A percentile compares a stretch with the other conserved stretches of the same genome.
phyloP scores from a whole-genome alignment of 2,329 filamentous ascomycete species.

The Hypomyces rosellus region DNA sequence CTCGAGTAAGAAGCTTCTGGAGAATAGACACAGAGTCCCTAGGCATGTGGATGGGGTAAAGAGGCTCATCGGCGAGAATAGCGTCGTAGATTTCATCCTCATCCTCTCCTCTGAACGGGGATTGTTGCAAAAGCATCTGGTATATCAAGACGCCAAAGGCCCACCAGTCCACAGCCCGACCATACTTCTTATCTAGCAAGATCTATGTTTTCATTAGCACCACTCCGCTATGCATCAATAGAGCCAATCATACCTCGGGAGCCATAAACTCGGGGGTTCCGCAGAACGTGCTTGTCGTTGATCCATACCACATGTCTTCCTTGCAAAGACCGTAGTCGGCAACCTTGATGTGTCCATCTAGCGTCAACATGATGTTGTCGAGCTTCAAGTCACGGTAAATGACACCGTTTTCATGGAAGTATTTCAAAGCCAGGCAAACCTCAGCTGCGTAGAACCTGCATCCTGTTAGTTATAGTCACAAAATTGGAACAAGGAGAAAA shows the following conservation, averaged over 20 bases:
- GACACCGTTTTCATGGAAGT: conserved; percentile 98
- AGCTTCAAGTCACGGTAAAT: conserved; percentile 98
- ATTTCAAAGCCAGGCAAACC: conserved; percentile 94
- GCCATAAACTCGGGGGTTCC: conserved; percentile 99
- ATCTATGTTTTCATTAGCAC: conserved; percentile 50
- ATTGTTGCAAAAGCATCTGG: conserved; percentile 98
- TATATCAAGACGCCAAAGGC: conserved; percentile 98
- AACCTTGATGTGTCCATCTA: conserved; percentile 98
- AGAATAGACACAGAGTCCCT: conserved; percentile 95
- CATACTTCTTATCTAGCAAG: conserved; percentile 96
- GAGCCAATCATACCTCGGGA: conserved; percentile 63
- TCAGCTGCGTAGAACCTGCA: conserved; percentile 90
- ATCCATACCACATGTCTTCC: conserved; percentile 99
- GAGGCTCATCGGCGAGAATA: conserved; percentile 91
- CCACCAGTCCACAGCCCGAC: conserved; percentile 98
- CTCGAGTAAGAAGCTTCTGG: conserved; percentile 91
- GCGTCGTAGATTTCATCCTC: conserved; percentile 99
- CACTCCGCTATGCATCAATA: background rate
- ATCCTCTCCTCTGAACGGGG: conserved; percentile 96
- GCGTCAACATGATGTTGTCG: conserved; percentile 82
- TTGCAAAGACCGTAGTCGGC: conserved; percentile 98
- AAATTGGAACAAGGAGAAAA: conserved; percentile 16
- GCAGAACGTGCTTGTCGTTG: conserved; percentile 95
- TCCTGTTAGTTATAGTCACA: conserved; percentile 13
- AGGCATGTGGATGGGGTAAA: conserved; percentile 98